Conservation (phyloP, 257 asterid species). For the Leptodermis oblonga region DNA sequence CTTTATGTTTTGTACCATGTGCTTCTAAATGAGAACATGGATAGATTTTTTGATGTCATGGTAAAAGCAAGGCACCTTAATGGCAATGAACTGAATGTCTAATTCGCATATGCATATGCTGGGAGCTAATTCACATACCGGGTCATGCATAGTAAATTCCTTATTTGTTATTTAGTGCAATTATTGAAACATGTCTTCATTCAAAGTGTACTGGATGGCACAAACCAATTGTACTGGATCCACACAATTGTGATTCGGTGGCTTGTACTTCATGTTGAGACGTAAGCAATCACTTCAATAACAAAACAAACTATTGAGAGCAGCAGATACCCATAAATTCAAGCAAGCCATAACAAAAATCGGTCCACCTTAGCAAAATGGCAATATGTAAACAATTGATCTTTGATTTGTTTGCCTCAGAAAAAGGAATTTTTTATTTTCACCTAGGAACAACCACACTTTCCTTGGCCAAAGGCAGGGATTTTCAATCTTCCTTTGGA, state of each 20-base stretch:
- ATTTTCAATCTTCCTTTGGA: not conserved
- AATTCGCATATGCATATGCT: not conserved
- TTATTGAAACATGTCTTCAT: not conserved
- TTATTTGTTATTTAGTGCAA: not conserved
- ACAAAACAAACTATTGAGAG: not conserved
- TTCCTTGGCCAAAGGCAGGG: not conserved
- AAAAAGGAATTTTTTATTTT: not conserved
- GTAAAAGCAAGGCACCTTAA: not conserved
- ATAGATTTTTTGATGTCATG: not conserved
- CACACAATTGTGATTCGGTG: not conserved
- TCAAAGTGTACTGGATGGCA: not conserved
- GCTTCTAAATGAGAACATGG: constrained; percentile 1
- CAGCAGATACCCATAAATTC: not conserved
- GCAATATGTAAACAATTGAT: not conserved
- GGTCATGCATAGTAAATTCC: not conserved
- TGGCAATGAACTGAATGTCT: not conserved
- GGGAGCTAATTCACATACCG: not conserved
- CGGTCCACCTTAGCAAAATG: not conserved
- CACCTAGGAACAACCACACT: not conserved
- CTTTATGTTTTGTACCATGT: not conserved
- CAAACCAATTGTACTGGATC: not conserved
- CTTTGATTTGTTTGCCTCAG: not conserved
- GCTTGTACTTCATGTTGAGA: not conserved
- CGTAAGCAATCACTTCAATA: not conserved
- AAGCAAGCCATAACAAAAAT: not conserved